Evolutionary conservation across 441 rosid genomes (phyloP), one percentile per base, ranked within the genome.

Genomic region (Populus tomentosa): DNA sequence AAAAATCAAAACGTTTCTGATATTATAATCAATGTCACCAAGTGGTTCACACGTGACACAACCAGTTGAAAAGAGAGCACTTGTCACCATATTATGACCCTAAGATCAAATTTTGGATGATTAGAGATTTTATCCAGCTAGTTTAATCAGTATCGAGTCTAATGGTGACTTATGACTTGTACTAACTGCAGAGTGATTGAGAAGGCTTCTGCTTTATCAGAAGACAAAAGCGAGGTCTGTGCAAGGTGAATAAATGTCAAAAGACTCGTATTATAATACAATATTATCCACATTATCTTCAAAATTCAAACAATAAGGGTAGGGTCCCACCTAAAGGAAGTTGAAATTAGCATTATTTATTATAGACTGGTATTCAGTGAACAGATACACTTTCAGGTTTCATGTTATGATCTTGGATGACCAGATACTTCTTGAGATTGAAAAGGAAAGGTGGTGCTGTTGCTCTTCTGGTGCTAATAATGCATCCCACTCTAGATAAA

Each of bases 321-420:
- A 42, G 79, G 74, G 77, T n/a, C 75, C 75, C 63, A 78, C 35
- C 20, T 24, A 24, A 38, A 70, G 26, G 53, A 32, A 14, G 72
- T 8, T 21, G 38, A 67, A 68, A 75, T 75, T 20, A 50, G 1
- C 65, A 50, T n/a, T 26, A 1, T 10, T 68, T 50, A 32, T 67
- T 28, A 14, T 69, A 53, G 61, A 53, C 7, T 21, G 4, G 56
- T 13, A 13, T 68, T 32, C 67, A 18, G 35, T 62, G 69, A 30
- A 2, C 26, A 8, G 76, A 35, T 36, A n/a, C 32, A 59, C 16
- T 59, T 59, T 72, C 26, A 18, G 28, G 33, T 18, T 56, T 53
- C n/a, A 16, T 53, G 61, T 16, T 53, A 24, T 23, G 38, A 46
- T 28, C 14, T 30, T 30, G 13, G 72, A 69, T 69, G 59, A 69